Base-by-base conservation (phyloP, 306 rosid genomes). In the Malus sieversii region DNA sequence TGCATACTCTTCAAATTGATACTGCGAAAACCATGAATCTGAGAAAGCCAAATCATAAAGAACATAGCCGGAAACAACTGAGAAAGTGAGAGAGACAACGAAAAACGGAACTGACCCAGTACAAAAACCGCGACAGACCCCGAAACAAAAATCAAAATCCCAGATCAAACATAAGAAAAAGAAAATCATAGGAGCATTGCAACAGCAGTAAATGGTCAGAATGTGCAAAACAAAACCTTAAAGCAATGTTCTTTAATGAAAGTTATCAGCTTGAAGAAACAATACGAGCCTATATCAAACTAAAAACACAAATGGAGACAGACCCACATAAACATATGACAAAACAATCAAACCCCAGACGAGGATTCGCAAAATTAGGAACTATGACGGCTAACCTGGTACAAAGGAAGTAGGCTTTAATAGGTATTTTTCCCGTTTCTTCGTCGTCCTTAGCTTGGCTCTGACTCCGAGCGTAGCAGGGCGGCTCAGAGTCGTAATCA, bases 1-100 rank as follows among this genome's bases (percentile, higher is more conserved):
- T 92, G 98, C 85, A 92, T 89, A 80, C 85, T 92, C 91, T 90
- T 95, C 92, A 95, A 82, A 82, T 95, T 95, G 81, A 95, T 89
- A 86, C 97, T 95, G 97, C 92, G 89, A 95, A 92, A 92, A 92
- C 81, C 76, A 88, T 68, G 89, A 91, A 90, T 88, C 89, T 83
- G 90, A 88, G 96, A 91, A 82, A 84, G 79, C 85, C 85, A 86
- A 83, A 84, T 86, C 80, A 90, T 72, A 70, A 73, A 82, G 55
- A 84, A 81, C 82, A 61, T 51, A 48, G 69, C 61, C 82, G 84
- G 14, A 69, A n/a, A 81, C 65, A 27, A 42, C 1, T 10, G 42
- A 86, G 4, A 85, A 84, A 70, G 75, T 77, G 57, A 69, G 40
- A 71, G 75, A 71, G 70, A 74, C 55, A n/a, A 72, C 46, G 61